Conservation (phyloP, 371 early-diverging fungal species). For the Actinomortierella ambigua region DNA sequence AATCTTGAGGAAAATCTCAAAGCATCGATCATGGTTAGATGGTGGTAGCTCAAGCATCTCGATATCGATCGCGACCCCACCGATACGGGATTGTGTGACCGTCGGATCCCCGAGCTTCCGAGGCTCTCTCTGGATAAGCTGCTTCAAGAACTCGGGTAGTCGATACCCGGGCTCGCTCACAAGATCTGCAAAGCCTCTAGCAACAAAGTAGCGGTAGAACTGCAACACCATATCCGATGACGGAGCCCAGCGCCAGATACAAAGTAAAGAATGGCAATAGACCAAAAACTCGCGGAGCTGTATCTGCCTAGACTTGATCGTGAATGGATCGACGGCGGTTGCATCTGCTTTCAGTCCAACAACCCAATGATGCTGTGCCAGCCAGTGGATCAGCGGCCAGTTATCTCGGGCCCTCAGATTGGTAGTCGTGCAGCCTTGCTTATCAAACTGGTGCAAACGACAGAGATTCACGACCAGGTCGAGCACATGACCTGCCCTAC, state of each 20-base stretch:
- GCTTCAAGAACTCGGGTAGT: conserved; percentile 37
- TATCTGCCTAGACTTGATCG: conserved; percentile 4
- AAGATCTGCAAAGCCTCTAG: conserved; percentile 22
- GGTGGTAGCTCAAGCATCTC: conserved; percentile 1
- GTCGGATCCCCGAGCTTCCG: no score
- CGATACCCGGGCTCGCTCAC: conserved; percentile 31
- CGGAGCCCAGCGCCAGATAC: conserved; percentile 27
- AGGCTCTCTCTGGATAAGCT: conserved; percentile 7
- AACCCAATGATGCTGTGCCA: conserved; percentile 15
- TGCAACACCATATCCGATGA: not conserved
- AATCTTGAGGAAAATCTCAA: conserved; percentile 39
- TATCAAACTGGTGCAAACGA: conserved; percentile 32
- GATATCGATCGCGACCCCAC: no score
- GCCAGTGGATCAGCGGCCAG: conserved; percentile 23
- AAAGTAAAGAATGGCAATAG: conserved; percentile 18
- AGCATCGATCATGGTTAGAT: conserved; percentile 20
- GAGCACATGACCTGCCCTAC: conserved; percentile 3
- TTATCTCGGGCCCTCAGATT: conserved; percentile 11
- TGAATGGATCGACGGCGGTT: not conserved
- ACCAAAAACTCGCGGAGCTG: conserved; percentile 12
- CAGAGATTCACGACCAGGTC: conserved; percentile 15
- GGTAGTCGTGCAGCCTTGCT: conserved; percentile 19
- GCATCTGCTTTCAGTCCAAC: not conserved
- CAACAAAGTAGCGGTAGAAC: conserved; percentile 13
- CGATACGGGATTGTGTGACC: no score